A percentile compares a stretch with the other conserved stretches of the same genome.
Conservation (phyloP, 495 filamentous ascomycete genomes). For the Usnea hakonensis region DNA sequence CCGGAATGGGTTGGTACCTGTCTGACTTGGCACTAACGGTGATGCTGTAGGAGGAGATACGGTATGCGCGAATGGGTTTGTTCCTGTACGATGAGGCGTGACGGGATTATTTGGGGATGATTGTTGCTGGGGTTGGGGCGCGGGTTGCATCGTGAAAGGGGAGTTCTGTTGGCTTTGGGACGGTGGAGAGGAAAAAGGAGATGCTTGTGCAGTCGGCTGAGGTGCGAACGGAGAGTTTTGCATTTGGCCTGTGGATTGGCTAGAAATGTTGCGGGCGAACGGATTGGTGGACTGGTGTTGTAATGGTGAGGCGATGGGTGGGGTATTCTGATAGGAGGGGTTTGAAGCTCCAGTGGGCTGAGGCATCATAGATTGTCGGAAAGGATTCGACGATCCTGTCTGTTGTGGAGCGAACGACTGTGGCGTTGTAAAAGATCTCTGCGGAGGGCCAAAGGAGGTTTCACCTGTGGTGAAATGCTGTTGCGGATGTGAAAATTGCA, state of each 20-base stretch:
- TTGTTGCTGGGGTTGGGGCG: conserved; percentile 24
- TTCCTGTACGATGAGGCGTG: conserved; percentile 35
- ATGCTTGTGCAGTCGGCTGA: conserved; percentile 15
- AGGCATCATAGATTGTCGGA: conserved; percentile 76
- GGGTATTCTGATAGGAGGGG: conserved; percentile 29
- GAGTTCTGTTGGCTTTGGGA: conserved; percentile 19
- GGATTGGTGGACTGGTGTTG: conserved; percentile 75
- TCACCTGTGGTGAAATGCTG: conserved; percentile 26
- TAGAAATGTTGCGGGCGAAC: conserved; percentile 54
- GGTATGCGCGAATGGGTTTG: conserved; percentile 47
- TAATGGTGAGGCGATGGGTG: conserved; percentile 35
- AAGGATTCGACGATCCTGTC: conserved; percentile 63
- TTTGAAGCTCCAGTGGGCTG: conserved; percentile 40
- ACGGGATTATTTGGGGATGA: conserved; percentile 37
- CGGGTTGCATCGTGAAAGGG: conserved; percentile 36
- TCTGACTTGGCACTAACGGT: conserved; percentile 58
- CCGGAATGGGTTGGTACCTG: conserved; percentile 91
- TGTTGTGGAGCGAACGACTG: conserved; percentile 24
- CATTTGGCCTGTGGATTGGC: conserved; percentile 27
- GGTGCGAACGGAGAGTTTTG: conserved; percentile 30
- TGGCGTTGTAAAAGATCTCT: conserved; percentile 26
- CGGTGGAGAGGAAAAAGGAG: conserved; percentile 10
- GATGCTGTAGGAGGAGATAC: conserved; percentile 37
- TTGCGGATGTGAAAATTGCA: conserved; percentile 35
- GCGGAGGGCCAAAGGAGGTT: conserved; percentile 21